These are phyloP conservation scores for Fusarium acutatum DNA, from an alignment of 2,329 filamentous ascomycete species.

Conservation along the genomic window DNA sequence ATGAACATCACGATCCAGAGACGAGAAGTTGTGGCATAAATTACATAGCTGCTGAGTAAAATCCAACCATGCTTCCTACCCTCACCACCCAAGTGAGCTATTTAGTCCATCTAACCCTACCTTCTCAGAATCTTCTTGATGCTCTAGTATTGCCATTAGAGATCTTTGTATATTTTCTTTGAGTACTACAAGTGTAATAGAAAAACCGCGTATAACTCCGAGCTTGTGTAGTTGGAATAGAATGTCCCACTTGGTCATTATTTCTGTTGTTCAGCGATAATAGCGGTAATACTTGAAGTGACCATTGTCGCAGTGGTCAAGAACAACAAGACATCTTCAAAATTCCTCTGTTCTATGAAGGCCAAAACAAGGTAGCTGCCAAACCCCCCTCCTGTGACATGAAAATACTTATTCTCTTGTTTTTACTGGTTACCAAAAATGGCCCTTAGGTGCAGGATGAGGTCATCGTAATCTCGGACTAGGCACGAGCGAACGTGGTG, in stretches of 20 bases:
- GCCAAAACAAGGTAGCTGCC: rapidly evolving
- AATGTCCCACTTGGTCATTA: too few relatives aligned
- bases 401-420: background rate
- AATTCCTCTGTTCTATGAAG: background rate
- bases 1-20: conserved; percentile 20
- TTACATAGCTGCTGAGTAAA: rapidly evolving
- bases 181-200: too few relatives aligned
- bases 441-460: background rate
- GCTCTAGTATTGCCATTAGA: too few relatives aligned
- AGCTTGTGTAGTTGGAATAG: too few relatives aligned
- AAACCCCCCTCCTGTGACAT: rapidly evolving
- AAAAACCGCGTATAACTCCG: too few relatives aligned
- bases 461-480: background rate
- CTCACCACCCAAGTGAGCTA: too few relatives aligned
- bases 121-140: too few relatives aligned
- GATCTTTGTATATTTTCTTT: too few relatives aligned
- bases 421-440: background rate
- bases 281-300: background rate
- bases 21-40: background rate
- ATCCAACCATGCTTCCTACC: too few relatives aligned
- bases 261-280: rapidly evolving
- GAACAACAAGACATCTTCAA: background rate
- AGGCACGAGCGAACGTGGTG: background rate
- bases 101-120: too few relatives aligned
- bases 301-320: background rate